Evolutionary conservation across 495 filamentous ascomycete genomes (phyloP).

Genomic region (Neurospora sp.): DNA sequence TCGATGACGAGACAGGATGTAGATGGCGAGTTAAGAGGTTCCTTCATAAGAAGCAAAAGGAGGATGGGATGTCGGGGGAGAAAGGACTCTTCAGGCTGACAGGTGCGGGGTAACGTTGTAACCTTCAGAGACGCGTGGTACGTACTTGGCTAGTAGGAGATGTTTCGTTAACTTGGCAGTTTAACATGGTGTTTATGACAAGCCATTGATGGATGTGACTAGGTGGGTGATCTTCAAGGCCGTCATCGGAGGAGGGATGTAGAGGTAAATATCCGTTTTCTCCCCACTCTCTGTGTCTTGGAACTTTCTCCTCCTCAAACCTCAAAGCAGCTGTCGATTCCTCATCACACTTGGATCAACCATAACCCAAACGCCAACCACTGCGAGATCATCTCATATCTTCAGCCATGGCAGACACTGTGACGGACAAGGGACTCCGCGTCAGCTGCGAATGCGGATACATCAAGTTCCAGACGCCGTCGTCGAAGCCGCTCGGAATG

Average conservation of each 20-base stretch:
- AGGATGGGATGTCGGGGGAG: background rate
- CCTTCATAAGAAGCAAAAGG: background rate
- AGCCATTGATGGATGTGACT: background rate
- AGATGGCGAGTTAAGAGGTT: background rate
- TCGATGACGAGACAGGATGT: background rate
- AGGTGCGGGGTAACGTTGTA: background rate
- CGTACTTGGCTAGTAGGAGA: too few species aligned
- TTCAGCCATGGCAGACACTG: background rate
- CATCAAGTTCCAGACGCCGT: slow-evolving; percentile 36
- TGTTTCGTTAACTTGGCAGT: too few species aligned
- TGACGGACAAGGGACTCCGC: slow-evolving; percentile 7
- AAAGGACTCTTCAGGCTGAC: background rate
- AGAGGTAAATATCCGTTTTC: background rate
- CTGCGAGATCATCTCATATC: background rate
- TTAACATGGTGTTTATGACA: too few species aligned
- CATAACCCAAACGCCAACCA: background rate
- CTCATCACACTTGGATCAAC: background rate
- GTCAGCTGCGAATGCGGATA: slow-evolving; percentile 42
- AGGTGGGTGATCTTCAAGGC: background rate
- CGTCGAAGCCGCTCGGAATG: slow-evolving; percentile 26
- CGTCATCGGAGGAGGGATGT: background rate
- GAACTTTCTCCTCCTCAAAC: background rate
- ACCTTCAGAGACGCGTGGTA: background rate
- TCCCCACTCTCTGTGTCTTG: background rate
- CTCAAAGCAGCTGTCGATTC: background rate